phyloP scores from a whole-genome alignment of 768 basidiomycete species.

The Hericium alpestre region DNA sequence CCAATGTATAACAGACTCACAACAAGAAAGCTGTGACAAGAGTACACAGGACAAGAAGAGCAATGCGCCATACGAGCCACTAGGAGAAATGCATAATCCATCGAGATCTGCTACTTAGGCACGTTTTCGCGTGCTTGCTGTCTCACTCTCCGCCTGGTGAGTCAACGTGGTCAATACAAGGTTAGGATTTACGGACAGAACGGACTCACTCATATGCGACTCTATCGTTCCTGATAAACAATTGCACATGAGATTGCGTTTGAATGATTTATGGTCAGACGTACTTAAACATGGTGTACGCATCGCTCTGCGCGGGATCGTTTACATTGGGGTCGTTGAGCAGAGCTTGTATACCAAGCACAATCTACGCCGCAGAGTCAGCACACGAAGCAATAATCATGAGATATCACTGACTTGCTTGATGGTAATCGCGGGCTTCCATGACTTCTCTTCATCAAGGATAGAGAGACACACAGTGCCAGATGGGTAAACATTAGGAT shows the following conservation, averaged over 20 bases:
- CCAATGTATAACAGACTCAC: neutral
- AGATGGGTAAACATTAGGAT: slow-evolving; percentile 97
- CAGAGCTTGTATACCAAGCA: slow-evolving; percentile 92
- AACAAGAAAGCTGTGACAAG: slow-evolving; percentile 6
- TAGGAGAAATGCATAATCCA: no score
- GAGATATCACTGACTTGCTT: slow-evolving; percentile 61
- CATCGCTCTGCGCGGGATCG: slow-evolving; percentile 97
- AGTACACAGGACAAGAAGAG: neutral
- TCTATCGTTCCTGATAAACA: slow-evolving; percentile 70
- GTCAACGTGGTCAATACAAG: neutral
- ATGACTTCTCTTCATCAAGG: slow-evolving; percentile 95
- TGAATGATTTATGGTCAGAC: slow-evolving; percentile 19
- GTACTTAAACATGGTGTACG: slow-evolving; percentile 97
- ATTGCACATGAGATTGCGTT: neutral
- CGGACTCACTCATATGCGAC: slow-evolving; percentile 78
- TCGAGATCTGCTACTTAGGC: slow-evolving; percentile 51
- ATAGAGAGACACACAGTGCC: slow-evolving; percentile 98
- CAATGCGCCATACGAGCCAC: neutral
- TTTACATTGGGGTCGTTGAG: slow-evolving; percentile 92
- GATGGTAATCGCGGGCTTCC: slow-evolving; percentile 98
- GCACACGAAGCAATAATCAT: neutral
- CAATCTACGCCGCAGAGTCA: slow-evolving; percentile 44
- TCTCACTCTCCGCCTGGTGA: slow-evolving; percentile 61
- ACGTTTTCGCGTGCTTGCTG: slow-evolving; percentile 84
- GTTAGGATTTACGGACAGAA: neutral